Evolutionary conservation across 1,139 yeast genomes (phyloP), one percentile per base, ranked within the genome.

Genomic region (Suhomyces guaymorum): DNA sequence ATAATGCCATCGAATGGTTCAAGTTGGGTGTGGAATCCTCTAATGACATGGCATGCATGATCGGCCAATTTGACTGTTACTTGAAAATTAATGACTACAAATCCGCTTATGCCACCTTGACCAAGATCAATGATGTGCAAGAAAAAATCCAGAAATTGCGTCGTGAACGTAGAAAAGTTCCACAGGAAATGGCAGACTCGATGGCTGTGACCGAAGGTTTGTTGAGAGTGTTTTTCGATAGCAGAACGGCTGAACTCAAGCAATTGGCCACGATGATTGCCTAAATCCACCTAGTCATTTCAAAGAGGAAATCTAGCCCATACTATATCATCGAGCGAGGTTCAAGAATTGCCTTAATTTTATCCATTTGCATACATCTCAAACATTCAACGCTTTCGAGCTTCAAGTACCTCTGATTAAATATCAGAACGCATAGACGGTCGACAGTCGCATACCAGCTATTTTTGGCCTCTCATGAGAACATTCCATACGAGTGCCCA

Each of bases 1-100:
- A 43, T 4, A 78, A 78, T 46, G 87, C 95, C 0, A 62, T 70
- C 25, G 88, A 87, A 52, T 90, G 97, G 97, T 88, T 89, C 61
- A 76, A 75, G 47, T 61, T 89, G 29, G 97, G 96, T 0, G 70
- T 77, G 24, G 92, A 85, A 42, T 64, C 85, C 3, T 55, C 50
- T 34, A 70, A 69, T 20, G 82, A 77, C 46, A 66, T 78, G 28
- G 71, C 78, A 25, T 86, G 94, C 49, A 64, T 79, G 47, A 69
- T 88, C 32, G 97, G 97, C 0, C 69, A 78, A 39, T 84, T 88
- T 52, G 96, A 89, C 53, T 64, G 71, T 31, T 61, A 59, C 35
- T 49, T 66, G 11, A 48, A 49, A 12, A 43, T 63, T 19, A 46
- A 52, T n/a, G 59, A 65, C 32, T 44, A 38, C 30, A 49, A 52